Percentiles rank a stretch among this genome's conserved stretches.
phyloP scores from a whole-genome alignment of 441 rosid genomes.

The Gossypium davidsonii region DNA sequence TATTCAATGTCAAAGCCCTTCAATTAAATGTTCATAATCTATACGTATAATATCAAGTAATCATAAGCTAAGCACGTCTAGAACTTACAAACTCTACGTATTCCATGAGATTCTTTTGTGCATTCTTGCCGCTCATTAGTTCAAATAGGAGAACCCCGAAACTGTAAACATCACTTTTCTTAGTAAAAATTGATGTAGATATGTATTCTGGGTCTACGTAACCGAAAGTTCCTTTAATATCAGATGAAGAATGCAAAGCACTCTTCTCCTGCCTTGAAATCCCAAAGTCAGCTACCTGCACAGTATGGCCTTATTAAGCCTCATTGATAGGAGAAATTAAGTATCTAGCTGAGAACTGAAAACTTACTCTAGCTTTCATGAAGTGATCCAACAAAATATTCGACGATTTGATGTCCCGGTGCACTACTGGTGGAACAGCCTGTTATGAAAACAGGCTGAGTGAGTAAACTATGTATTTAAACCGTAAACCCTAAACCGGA shows the following conservation, averaged over 20 bases:
- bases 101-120: constrained; percentile 56
- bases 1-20: constrained; percentile 7
- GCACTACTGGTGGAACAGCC: constrained; percentile 71
- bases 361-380: constrained; percentile 62
- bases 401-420: constrained; percentile 65
- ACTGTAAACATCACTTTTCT: constrained; percentile 56
- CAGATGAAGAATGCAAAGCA: constrained; percentile 38
- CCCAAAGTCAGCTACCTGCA: constrained; percentile 71
- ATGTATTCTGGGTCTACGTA: constrained; percentile 59
- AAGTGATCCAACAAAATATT: constrained; percentile 57
- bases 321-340: background rate
- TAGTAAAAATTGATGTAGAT: constrained; percentile 36
- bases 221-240: constrained; percentile 47
- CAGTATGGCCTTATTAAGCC: background rate
- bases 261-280: constrained; percentile 57
- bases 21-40: no score
- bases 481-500: background rate
- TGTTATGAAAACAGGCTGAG: constrained; percentile 15
- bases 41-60: background rate
- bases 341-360: background rate
- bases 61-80: background rate
- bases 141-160: constrained; percentile 55
- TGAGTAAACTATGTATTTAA: background rate
- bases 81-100: constrained; percentile 42
- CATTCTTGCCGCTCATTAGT: constrained; percentile 47